A percentile compares a stretch with the other conserved stretches of the same genome.
Evolutionary conservation across 495 filamentous ascomycete genomes (phyloP).

Genomic region (Immersiella caudata): DNA sequence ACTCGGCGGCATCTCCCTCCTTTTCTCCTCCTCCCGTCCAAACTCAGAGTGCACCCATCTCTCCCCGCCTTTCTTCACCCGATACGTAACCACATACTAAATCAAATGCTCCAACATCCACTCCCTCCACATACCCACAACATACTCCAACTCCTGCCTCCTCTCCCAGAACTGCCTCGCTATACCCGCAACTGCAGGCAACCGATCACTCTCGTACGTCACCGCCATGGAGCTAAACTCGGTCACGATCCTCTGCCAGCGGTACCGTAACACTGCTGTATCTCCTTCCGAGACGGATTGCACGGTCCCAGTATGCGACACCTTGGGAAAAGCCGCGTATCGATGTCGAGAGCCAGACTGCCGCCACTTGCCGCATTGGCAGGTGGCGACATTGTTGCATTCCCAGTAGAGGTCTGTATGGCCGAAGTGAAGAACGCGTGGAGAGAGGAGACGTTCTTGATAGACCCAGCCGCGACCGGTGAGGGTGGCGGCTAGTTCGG

Average conservation of each 20-base stretch:
- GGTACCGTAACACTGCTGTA: neutral
- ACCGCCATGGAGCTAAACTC: conserved; percentile 31
- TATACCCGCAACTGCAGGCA: conserved; percentile 30
- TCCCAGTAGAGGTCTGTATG: conserved; percentile 24
- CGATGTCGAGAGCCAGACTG: conserved; percentile 7
- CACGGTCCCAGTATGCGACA: neutral
- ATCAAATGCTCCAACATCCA: conserved; percentile 18
- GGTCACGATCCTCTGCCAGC: conserved; percentile 31
- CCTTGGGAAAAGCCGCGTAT: conserved; percentile 10
- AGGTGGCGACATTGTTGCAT: conserved; percentile 5
- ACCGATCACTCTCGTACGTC: conserved; percentile 27
- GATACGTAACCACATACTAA: neutral
- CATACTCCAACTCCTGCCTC: conserved; percentile 14
- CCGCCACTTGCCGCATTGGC: conserved; percentile 23
- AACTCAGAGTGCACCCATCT: too few species aligned
- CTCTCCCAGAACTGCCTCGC: conserved; percentile 23
- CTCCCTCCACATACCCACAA: conserved; percentile 33
- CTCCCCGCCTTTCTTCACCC: neutral
- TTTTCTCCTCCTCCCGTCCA: neutral
- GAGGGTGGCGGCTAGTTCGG: neutral
- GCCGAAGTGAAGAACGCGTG: conserved; percentile 26
- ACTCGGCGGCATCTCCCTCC: neutral
- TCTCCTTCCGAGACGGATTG: neutral
- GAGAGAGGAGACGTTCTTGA: conserved; percentile 21
- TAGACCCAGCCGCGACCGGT: conserved; percentile 24